A percentile compares a stretch with the other conserved stretches of the same genome.
Evolutionary conservation across 2,329 filamentous ascomycete species (phyloP).

Genomic region (Apiospora hydei): DNA sequence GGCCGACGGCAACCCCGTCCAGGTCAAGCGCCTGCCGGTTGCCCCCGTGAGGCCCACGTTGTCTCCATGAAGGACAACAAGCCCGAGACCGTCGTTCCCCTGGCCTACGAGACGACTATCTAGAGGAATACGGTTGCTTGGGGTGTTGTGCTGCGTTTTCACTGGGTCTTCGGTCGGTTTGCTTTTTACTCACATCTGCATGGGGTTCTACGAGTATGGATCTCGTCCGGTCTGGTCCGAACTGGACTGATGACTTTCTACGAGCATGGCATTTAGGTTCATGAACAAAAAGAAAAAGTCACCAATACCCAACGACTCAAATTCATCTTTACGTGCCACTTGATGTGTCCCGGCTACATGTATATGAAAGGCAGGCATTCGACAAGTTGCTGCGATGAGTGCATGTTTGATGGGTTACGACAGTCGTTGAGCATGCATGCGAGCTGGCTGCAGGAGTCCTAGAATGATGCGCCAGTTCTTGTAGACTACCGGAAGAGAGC

Average conservation of each 20-base stretch:
- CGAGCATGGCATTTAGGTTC: constrained; percentile 24
- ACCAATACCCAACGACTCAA: constrained; percentile 23
- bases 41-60: constrained; percentile 79
- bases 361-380: not conserved
- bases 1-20: constrained; percentile 83
- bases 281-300: constrained; percentile 25
- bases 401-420: not conserved
- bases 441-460: not conserved
- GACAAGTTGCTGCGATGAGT: constrained; percentile 6
- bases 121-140: constrained; percentile 53
- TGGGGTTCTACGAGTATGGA: constrained; percentile 34
- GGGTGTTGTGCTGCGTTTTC: constrained; percentile 37
- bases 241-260: constrained; percentile 24
- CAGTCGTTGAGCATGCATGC: not conserved
- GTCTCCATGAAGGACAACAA: constrained; percentile 82
- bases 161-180: constrained; percentile 40
- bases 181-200: constrained; percentile 40
- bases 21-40: constrained; percentile 90
- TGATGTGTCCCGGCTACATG: not conserved
- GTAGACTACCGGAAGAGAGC: not conserved
- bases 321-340: not conserved
- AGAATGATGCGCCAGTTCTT: not conserved
- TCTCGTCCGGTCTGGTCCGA: constrained; percentile 20
- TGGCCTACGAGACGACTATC: constrained; percentile 98
- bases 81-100: constrained; percentile 89